Evolutionary conservation across 2,329 filamentous ascomycete species (phyloP).

Genomic region (Claviceps pusilla): DNA sequence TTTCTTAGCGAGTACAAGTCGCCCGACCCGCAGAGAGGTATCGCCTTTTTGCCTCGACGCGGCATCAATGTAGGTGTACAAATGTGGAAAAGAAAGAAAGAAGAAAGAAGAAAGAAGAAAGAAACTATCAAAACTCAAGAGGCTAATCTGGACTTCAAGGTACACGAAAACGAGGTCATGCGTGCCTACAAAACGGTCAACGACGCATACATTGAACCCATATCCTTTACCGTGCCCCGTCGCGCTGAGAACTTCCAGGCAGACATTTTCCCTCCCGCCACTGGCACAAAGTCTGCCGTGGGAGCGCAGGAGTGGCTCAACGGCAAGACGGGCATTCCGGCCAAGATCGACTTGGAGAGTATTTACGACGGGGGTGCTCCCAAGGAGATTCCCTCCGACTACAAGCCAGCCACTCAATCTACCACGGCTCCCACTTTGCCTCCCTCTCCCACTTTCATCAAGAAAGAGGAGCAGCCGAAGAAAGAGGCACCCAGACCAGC

Average conservation of each 20-base stretch:
- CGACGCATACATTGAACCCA: conserved; percentile 84
- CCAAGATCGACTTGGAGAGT: conserved; percentile 88
- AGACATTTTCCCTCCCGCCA: conserved; percentile 85
- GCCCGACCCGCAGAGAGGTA: conserved; percentile 80
- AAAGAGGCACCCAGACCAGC: conserved; percentile 32
- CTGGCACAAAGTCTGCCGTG: conserved; percentile 65
- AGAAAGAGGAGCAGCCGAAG: conserved; percentile 22
- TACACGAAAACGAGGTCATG: conserved; percentile 93
- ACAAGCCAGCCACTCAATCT: conserved; percentile 40
- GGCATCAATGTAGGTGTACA: conserved; percentile 60
- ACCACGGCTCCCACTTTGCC: conserved; percentile 22
- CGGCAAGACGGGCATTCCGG: conserved; percentile 69
- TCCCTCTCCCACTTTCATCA: conserved; percentile 16
- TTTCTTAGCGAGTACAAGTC: conserved; percentile 96
- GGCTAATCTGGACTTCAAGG: conserved; percentile 26
- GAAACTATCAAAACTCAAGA: too few relatives aligned
- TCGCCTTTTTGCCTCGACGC: conserved; percentile 88
- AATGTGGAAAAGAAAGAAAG: neutral
- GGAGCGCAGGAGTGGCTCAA: conserved; percentile 70
- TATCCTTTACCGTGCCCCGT: conserved; percentile 92
- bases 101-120: too few relatives aligned
- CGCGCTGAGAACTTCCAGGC: conserved; percentile 91
- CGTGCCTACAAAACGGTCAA: conserved; percentile 95
- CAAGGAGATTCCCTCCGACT: conserved; percentile 58
- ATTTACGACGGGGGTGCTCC: conserved; percentile 74